A percentile compares a stretch with the other conserved stretches of the same genome.
Conservation (phyloP, 352 stramenopile genomes). For the Pythium dissotocum region DNA sequence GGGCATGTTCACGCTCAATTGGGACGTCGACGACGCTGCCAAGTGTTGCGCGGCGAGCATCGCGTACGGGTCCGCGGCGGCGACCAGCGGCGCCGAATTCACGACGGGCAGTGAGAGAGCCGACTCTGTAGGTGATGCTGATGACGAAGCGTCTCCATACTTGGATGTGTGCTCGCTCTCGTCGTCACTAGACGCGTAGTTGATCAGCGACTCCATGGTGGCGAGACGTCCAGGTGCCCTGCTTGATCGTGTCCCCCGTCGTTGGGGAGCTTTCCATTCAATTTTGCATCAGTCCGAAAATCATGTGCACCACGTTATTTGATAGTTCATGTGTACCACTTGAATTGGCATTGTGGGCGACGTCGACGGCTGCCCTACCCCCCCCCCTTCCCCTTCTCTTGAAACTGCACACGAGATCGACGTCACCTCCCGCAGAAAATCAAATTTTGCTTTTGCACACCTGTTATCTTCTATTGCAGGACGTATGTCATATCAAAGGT, state of each 20-base stretch:
- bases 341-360: neutral
- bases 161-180: constrained; percentile 14
- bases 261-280: constrained; percentile 1
- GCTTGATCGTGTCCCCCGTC: neutral
- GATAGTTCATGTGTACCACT: constrained; percentile 12
- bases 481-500: neutral
- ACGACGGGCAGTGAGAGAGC: constrained; percentile 38
- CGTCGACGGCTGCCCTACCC: constrained; percentile 13
- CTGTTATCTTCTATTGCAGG: no score
- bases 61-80: constrained; percentile 31
- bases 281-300: neutral
- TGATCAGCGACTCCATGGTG: constrained; percentile 27
- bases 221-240: neutral
- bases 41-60: constrained; percentile 40
- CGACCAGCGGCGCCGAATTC: constrained; percentile 58
- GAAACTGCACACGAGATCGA: constrained; percentile 25
- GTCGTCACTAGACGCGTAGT: constrained; percentile 30
- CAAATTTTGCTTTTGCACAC: neutral
- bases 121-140: constrained; percentile 14
- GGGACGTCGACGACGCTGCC: constrained; percentile 31
- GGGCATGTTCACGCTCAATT: constrained; percentile 65
- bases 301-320: constrained; percentile 26
- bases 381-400: constrained; percentile 7
- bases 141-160: neutral
- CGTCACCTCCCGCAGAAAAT: constrained; percentile 3